These are phyloP conservation scores for Diplocarpon mali DNA, from an alignment of 2,329 filamentous ascomycete genomes.

Conservation along the genomic window DNA sequence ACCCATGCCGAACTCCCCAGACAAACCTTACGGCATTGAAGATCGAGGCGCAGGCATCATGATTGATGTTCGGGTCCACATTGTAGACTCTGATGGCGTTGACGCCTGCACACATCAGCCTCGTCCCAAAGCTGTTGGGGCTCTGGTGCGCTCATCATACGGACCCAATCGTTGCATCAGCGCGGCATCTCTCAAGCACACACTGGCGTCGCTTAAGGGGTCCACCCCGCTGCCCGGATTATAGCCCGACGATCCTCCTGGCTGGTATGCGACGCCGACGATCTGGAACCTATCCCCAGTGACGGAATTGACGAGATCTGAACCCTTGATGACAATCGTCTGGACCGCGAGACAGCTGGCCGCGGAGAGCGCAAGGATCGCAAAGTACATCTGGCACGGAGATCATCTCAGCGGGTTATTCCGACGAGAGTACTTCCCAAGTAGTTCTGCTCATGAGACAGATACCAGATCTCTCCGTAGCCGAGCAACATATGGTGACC, in stretches of 20 bases:
- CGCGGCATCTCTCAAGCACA: conserved; percentile 53
- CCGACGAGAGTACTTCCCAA: too few species aligned
- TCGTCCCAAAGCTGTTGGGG: background rate
- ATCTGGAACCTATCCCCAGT: conserved; percentile 53
- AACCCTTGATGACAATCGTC: conserved; percentile 44
- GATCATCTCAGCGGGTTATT: background rate
- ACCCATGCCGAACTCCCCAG: conserved; percentile 11
- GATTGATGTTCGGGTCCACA: conserved; percentile 53
- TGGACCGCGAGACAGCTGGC: conserved; percentile 42
- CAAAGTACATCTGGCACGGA: conserved; percentile 11
- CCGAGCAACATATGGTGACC: too few species aligned
- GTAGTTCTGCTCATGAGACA: background rate
- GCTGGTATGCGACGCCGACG: conserved; percentile 58
- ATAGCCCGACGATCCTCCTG: conserved; percentile 53
- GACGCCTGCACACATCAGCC: conserved; percentile 31
- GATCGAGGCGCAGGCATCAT: conserved; percentile 55
- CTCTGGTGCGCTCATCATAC: conserved; percentile 5
- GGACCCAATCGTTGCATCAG: conserved; percentile 48
- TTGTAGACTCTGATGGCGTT: conserved; percentile 64
- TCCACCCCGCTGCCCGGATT: conserved; percentile 43
- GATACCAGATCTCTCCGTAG: background rate
- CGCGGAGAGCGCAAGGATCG: conserved; percentile 22
- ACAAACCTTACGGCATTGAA: conserved; percentile 43
- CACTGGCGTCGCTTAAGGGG: conserved; percentile 45
- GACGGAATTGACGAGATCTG: conserved; percentile 47